Evolutionary conservation across 1,139 yeast species (phyloP), one percentile per base, ranked within the genome.

Genomic region (Protomyces pachydermus): DNA sequence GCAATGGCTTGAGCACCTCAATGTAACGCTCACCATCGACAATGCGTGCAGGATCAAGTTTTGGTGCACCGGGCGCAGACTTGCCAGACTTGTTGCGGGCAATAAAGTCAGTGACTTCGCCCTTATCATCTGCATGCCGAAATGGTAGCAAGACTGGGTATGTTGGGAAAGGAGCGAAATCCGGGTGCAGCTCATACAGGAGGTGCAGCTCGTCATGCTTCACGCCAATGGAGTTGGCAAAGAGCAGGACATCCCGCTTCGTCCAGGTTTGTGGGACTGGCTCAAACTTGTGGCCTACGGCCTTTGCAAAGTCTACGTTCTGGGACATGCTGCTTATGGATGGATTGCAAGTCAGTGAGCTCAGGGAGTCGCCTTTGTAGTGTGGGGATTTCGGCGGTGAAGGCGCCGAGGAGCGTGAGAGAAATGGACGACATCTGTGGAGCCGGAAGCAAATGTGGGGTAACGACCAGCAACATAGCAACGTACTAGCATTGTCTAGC

Each of bases 251-350:
- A 34, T 58, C 62, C 8, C 62, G 62, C 18, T 58, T 51, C 23
- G 62, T 58, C 62, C 62, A 58, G 18, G 62, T 55, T 34, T 58
- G 62, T 1, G 62, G 62, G 28, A 58, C 42, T 16, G 62, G 56
- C 23, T 51, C 56, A 25, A 37, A 28, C 18, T 52, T 39, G 52
- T 51, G 53, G 37, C 62, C 62, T 16, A 58, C 62, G 20, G 62
- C 62, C 34, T 58, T 58, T n/a, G 62, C 54, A 16, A 58, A 39
- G 54, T 58, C 62, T 4, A 58, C 56, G 42, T 58, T 42, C 25
- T 18, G 20, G 14, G 48, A 42, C 48, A 42, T 42, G 25, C 16
- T 42, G 25, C 16, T 42, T n/a, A 12, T 10, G 14, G 16, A 14
- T 8, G 32, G 32, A 28, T 4, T 5, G 8, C 32, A 28, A 28